phyloP scores from a whole-genome alignment of 495 filamentous ascomycete species.

The Talaromyces liani region DNA sequence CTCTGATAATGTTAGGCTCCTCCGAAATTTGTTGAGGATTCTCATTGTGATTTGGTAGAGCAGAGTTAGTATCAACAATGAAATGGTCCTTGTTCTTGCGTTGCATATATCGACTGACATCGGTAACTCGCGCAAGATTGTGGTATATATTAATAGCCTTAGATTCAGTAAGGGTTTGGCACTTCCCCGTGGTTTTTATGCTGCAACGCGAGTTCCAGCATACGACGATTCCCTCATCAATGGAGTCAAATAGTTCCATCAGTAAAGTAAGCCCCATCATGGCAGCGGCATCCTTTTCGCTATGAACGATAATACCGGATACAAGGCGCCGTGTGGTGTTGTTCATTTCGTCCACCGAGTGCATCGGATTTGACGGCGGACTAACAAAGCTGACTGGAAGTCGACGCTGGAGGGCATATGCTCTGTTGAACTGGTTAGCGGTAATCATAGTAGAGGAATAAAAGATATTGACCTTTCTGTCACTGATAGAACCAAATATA shows the following conservation, averaged over 20 bases:
- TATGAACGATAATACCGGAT: conserved; percentile 37
- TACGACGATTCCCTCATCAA: conserved; percentile 35
- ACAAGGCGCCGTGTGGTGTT: conserved; percentile 31
- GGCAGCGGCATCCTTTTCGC: conserved; percentile 34
- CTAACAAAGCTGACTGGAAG: conserved; percentile 35
- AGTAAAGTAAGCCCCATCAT: conserved; percentile 36
- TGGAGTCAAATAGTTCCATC: conserved; percentile 36
- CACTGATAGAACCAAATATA: conserved; percentile 54
- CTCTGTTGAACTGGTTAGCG: conserved; percentile 25
- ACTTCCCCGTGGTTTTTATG: conserved; percentile 21
- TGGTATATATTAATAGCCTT: conserved; percentile 31
- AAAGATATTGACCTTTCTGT: conserved; percentile 39
- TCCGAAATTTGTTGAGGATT: conserved; percentile 30
- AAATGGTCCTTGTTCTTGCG: conserved; percentile 55
- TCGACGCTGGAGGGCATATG: conserved; percentile 65
- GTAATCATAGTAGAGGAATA: background rate
- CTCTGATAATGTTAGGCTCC: conserved; percentile 6
- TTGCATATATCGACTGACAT: conserved; percentile 21
- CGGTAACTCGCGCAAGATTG: conserved; percentile 22
- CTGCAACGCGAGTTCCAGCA: conserved; percentile 36
- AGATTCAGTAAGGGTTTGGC: conserved; percentile 25
- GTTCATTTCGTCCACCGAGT: conserved; percentile 31
- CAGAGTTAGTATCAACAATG: conserved; percentile 29
- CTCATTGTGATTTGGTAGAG: conserved; percentile 52
- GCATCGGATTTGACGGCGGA: conserved; percentile 29